Conservation (phyloP, 2,329 filamentous ascomycete species). For the Colletotrichum sp. region DNA sequence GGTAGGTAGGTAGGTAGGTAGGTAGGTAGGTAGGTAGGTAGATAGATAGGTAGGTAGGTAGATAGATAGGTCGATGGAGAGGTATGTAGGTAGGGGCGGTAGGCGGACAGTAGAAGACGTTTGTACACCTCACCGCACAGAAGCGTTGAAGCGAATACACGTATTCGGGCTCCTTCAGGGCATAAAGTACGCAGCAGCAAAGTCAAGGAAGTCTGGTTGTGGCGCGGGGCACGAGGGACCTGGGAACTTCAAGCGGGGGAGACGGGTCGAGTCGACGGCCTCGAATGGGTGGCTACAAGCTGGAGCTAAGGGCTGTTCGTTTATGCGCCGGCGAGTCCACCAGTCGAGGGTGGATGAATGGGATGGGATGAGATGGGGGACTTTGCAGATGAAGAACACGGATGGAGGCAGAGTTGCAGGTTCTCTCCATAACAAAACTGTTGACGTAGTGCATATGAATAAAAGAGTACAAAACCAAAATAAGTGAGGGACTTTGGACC, state of each 20-base stretch:
- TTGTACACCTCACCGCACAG: constrained; percentile 11
- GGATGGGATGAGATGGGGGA: background rate
- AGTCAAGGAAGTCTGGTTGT: background rate
- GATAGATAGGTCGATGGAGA: background rate
- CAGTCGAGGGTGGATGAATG: background rate
- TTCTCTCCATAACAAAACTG: background rate
- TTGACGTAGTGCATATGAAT: background rate
- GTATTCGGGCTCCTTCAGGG: constrained; percentile 5
- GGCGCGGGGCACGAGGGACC: constrained; percentile 9
- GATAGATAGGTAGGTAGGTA: background rate
- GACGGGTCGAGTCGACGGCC: background rate
- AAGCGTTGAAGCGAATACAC: constrained; percentile 4
- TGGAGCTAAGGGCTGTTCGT: constrained; percentile 14
- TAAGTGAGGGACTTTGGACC: background rate
- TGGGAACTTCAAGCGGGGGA: background rate
- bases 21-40: background rate
- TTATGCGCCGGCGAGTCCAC: constrained; percentile 9
- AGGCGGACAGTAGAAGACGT: background rate
- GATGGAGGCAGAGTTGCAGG: background rate
- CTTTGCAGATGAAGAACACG: background rate
- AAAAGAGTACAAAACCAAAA: background rate
- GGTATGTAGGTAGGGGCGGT: background rate
- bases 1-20: background rate
- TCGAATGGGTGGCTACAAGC: constrained; percentile 8
- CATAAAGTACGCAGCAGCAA: background rate